Evolutionary conservation across 2,329 filamentous ascomycete genomes (phyloP).

Genomic region (Chaetomiaceae sp.): DNA sequence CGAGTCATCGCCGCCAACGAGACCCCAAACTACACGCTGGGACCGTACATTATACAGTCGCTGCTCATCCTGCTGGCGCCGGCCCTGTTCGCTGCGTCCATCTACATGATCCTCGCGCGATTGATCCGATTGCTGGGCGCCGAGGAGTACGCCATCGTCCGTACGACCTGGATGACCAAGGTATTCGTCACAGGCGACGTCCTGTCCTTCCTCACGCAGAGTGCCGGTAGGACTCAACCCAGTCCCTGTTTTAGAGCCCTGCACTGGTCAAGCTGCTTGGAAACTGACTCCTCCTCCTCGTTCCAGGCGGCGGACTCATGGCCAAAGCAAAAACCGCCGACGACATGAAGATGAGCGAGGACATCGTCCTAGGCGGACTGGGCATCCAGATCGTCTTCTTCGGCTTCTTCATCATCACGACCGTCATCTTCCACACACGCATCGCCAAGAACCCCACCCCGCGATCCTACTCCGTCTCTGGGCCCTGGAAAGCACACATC

Average conservation of each 20-base stretch:
- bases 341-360: slow-evolving; percentile 30
- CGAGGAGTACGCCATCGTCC: slow-evolving; percentile 37
- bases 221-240: slow-evolving; percentile 29
- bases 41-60: slow-evolving; percentile 34
- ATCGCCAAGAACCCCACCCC: slow-evolving; percentile 31
- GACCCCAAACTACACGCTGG: slow-evolving; percentile 34
- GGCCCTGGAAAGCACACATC: slow-evolving; percentile 28
- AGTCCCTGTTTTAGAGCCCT: neutral
- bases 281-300: neutral
- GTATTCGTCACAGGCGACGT: slow-evolving; percentile 46
- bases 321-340: slow-evolving; percentile 27
- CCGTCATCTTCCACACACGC: slow-evolving; percentile 40
- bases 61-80: slow-evolving; percentile 38
- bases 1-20: slow-evolving; percentile 38
- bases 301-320: slow-evolving; percentile 36
- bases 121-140: slow-evolving; percentile 34
- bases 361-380: slow-evolving; percentile 42
- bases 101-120: slow-evolving; percentile 42
- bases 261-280: neutral
- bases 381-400: slow-evolving; percentile 46
- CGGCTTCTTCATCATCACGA: slow-evolving; percentile 41
- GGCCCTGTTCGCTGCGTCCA: slow-evolving; percentile 37
- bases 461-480: slow-evolving; percentile 14
- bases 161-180: slow-evolving; percentile 40
- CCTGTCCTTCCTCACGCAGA: slow-evolving; percentile 40